Conservation (phyloP, 371 early-diverging fungal species). For the Chytridium lagenaria region DNA sequence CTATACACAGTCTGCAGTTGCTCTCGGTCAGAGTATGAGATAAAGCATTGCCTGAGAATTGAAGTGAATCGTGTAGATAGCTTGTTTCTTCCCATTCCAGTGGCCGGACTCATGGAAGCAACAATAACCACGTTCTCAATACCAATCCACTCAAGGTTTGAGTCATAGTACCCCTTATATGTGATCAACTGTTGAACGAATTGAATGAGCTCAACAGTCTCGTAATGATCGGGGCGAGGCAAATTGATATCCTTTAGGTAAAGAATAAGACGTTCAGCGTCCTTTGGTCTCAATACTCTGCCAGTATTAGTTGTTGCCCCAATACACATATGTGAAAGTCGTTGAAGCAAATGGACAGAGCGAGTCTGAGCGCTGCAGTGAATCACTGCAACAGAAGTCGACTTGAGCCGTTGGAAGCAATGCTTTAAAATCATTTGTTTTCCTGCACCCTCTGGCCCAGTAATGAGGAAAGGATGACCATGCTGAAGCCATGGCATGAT, state of each 20-base stretch:
- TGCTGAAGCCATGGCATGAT: constrained; percentile 57
- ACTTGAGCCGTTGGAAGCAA: constrained; percentile 48
- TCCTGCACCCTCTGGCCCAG: constrained; percentile 61
- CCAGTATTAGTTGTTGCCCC: constrained; percentile 52
- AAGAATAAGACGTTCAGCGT: constrained; percentile 53
- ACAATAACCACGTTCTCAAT: constrained; percentile 61
- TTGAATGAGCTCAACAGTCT: constrained; percentile 58
- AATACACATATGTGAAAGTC: constrained; percentile 54
- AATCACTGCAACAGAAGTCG: constrained; percentile 47
- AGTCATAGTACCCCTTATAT: constrained; percentile 59
- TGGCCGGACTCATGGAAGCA: constrained; percentile 58
- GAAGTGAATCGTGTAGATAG: constrained; percentile 58
- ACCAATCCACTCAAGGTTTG: constrained; percentile 57
- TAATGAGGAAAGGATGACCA: constrained; percentile 49
- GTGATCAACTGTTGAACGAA: constrained; percentile 61
- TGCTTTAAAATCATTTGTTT: constrained; percentile 55
- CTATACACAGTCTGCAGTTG: constrained; percentile 51
- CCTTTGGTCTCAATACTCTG: constrained; percentile 54
- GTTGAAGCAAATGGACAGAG: constrained; percentile 53
- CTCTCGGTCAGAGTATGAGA: constrained; percentile 51
- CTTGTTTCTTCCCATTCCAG: constrained; percentile 49
- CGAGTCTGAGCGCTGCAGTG: constrained; percentile 61
- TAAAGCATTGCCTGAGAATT: constrained; percentile 44
- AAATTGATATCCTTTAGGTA: constrained; percentile 63
- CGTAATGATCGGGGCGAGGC: constrained; percentile 59